A percentile compares a stretch with the other conserved stretches of the same genome.
Evolutionary conservation across 805 yeast species (phyloP).

Genomic region (Candida ovalis): DNA sequence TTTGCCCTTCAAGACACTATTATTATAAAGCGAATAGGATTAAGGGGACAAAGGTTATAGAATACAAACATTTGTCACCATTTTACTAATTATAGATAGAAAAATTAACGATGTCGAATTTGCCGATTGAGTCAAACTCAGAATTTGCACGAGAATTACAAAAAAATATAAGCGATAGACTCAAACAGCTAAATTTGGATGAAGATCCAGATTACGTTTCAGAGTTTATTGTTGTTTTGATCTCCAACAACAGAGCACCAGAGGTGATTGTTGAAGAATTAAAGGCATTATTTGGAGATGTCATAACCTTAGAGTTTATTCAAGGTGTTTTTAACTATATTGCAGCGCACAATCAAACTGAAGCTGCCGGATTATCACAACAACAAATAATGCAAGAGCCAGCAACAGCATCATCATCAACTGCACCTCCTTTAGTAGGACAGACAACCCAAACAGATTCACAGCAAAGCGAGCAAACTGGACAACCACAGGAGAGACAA

Average conservation of each 20-base stretch:
- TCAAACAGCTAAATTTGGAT: conserved; percentile 37
- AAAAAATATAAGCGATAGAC: conserved; percentile 38
- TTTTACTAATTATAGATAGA: no score
- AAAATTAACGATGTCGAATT: conserved; percentile 15
- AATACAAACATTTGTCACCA: no score
- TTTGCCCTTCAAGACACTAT: no score
- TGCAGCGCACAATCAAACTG: conserved; percentile 2
- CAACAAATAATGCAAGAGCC: not conserved
- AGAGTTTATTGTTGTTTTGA: conserved; percentile 67
- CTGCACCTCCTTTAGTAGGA: conserved; percentile 17
- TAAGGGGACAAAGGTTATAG: no score
- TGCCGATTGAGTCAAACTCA: conserved; percentile 27
- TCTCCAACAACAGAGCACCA: conserved; percentile 62
- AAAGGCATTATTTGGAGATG: conserved; percentile 55
- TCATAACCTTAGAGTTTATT: conserved; percentile 55
- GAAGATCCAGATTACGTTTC: conserved; percentile 63
- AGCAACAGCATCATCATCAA: conserved; percentile 11
- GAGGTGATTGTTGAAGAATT: conserved; percentile 60
- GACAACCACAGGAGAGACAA: conserved; percentile 13
- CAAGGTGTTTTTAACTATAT: conserved; percentile 57
- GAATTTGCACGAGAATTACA: conserved; percentile 40
- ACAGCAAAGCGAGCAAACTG: conserved; percentile 16
- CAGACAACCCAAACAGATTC: conserved; percentile 18
- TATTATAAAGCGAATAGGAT: no score
- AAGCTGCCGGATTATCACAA: not conserved